Conservation (phyloP, 345 rosid genomes). For the Reutealis trisperma region DNA sequence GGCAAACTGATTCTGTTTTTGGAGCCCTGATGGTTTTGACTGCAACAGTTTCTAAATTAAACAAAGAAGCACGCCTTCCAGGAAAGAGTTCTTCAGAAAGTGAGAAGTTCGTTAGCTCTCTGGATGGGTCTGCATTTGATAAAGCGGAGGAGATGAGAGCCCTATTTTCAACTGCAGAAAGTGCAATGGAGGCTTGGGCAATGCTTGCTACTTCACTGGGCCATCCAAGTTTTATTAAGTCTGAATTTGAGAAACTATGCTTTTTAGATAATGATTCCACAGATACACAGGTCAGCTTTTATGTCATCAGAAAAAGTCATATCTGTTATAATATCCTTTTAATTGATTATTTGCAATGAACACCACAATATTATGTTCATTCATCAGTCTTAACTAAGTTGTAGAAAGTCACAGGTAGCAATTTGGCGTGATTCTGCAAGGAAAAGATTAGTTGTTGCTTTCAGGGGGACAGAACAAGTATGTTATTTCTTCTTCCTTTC, state of each 20-base stretch:
- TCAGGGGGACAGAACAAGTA: constrained; percentile 98
- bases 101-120: constrained; percentile 44
- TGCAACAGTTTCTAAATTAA: constrained; percentile 68
- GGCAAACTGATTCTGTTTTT: constrained; percentile 82
- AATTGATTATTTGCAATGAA: constrained; percentile 8
- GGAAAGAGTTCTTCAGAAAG: constrained; percentile 36
- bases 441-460: constrained; percentile 80
- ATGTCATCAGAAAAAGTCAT: neutral
- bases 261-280: constrained; percentile 80
- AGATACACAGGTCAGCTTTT: constrained; percentile 76
- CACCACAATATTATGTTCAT: constrained; percentile 9
- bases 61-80: constrained; percentile 40
- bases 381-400: constrained; percentile 26
- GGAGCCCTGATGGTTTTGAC: constrained; percentile 90
- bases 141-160: constrained; percentile 84
- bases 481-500: constrained; percentile 28
- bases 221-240: constrained; percentile 92
- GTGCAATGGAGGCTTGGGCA: constrained; percentile 99
- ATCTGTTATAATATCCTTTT: neutral
- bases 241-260: constrained; percentile 94
- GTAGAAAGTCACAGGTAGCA: constrained; percentile 62
- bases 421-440: constrained; percentile 90
- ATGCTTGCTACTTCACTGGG: constrained; percentile 95
- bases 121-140: constrained; percentile 42
- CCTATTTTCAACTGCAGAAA: constrained; percentile 84